Conservation (phyloP, 345 rosid species). For the Eucalyptus curtisii region DNA sequence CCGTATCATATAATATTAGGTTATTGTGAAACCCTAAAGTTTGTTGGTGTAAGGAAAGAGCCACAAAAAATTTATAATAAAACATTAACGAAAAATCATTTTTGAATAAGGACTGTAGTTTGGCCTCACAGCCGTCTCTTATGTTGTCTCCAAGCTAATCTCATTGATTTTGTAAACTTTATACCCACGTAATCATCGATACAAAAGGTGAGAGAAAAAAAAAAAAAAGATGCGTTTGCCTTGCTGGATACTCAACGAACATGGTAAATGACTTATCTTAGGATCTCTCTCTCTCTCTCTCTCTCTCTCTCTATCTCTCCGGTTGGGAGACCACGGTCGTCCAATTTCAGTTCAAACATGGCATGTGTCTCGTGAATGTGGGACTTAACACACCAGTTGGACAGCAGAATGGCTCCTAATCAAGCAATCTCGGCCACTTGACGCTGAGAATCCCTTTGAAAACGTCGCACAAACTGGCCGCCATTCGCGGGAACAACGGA, state of each 20-base stretch:
- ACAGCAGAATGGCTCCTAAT: background rate
- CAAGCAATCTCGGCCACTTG: background rate
- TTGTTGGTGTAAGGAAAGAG: background rate
- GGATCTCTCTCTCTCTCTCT: background rate
- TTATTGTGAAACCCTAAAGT: background rate
- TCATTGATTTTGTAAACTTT: background rate
- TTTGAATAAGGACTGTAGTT: background rate
- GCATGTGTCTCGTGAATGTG: background rate
- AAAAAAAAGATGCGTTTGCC: background rate
- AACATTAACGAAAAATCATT: background rate
- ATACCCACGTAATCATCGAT: background rate
- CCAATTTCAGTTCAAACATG: background rate
- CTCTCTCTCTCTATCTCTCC: background rate
- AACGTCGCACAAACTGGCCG: background rate
- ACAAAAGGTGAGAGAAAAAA: background rate
- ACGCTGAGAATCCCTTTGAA: background rate
- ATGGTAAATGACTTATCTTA: background rate
- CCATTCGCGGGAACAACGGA: background rate
- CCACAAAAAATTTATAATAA: no score
- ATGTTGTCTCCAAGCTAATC: background rate
- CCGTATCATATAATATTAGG: accelerated
- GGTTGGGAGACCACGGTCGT: background rate
- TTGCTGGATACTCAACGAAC: background rate
- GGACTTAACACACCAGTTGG: background rate
- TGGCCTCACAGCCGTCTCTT: background rate